Conservation (phyloP, 495 filamentous ascomycete species). For the Penicillium chermesinum region DNA sequence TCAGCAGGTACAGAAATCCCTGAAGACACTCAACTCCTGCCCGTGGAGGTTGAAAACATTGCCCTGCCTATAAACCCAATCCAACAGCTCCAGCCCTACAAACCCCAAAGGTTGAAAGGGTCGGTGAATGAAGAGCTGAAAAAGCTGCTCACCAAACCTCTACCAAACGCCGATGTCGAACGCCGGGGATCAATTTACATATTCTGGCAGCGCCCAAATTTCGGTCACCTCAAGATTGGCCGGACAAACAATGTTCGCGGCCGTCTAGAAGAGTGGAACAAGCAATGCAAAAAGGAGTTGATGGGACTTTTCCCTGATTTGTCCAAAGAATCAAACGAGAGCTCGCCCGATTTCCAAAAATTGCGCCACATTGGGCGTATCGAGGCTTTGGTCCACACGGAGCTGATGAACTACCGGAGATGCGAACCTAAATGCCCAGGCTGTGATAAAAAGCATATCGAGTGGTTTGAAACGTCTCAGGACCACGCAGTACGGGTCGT, state of each 20-base stretch:
- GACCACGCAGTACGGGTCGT: conserved; percentile 12
- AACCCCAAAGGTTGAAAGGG: not conserved
- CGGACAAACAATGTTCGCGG: not conserved
- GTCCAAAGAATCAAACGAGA: not conserved
- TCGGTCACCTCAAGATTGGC: conserved; percentile 17
- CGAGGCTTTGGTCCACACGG: conserved; percentile 14
- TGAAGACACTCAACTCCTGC: not conserved
- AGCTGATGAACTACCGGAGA: conserved; percentile 7
- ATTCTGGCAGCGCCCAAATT: conserved; percentile 16
- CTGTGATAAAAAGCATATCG: conserved; percentile 8
- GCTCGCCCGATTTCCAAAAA: conserved; percentile 3
- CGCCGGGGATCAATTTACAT: conserved; percentile 14
- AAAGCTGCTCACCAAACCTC: conserved; percentile 4
- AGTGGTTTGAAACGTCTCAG: conserved; percentile 14
- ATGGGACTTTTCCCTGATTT: conserved; percentile 4
- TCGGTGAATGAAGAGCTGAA: conserved; percentile 7
- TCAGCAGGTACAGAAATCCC: not conserved
- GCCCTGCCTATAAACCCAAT: not conserved
- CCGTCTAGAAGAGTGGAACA: conserved; percentile 13
- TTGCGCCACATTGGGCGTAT: conserved; percentile 12
- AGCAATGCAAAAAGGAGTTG: conserved; percentile 9
- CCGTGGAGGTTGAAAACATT: not conserved
- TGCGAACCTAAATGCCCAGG: conserved; percentile 8
- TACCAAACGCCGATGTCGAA: conserved; percentile 4
- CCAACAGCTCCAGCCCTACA: conserved; percentile 4